A percentile compares a stretch with the other conserved stretches of the same genome.
Conservation (phyloP, 2,329 filamentous ascomycete species). For the Tolypocladium capitatum region DNA sequence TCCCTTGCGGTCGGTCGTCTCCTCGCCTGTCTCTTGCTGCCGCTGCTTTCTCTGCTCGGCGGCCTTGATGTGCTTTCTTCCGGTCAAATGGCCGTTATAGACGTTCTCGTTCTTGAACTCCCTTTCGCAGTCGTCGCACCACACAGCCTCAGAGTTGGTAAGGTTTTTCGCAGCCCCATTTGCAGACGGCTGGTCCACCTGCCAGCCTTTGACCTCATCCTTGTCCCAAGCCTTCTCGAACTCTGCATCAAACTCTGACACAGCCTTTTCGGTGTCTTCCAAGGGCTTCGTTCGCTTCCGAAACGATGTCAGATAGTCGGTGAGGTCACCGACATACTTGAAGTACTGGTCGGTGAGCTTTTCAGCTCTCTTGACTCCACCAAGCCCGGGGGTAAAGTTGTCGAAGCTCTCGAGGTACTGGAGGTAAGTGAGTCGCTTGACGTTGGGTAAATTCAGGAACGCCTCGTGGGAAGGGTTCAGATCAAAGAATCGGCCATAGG, state of each 20-base stretch:
- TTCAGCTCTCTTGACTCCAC: slow-evolving; percentile 63
- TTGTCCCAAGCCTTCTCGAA: slow-evolving; percentile 75
- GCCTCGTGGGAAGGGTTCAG: slow-evolving; percentile 72
- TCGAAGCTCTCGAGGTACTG: slow-evolving; percentile 92
- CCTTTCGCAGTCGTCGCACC: slow-evolving; percentile 86
- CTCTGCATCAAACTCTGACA: slow-evolving; percentile 64
- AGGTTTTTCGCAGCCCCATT: slow-evolving; percentile 12
- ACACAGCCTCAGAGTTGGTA: slow-evolving; percentile 51
- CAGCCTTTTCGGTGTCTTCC: slow-evolving; percentile 70
- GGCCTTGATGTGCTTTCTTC: slow-evolving; percentile 86
- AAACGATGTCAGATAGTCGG: slow-evolving; percentile 76
- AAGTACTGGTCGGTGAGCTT: slow-evolving; percentile 93
- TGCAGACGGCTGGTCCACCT: slow-evolving; percentile 34
- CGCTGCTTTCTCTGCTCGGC: slow-evolving; percentile 50
- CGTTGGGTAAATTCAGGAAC: slow-evolving; percentile 77
- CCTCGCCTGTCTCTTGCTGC: slow-evolving; percentile 23
- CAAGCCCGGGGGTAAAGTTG: slow-evolving; percentile 60
- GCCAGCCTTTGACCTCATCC: slow-evolving; percentile 70
- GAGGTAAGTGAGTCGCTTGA: slow-evolving; percentile 76
- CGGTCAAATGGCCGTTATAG: slow-evolving; percentile 75
- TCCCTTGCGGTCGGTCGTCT: slow-evolving; percentile 12
- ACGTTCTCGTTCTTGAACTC: slow-evolving; percentile 94
- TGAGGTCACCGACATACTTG: slow-evolving; percentile 68
- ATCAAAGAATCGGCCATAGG: slow-evolving; percentile 85
- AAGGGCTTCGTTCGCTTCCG: slow-evolving; percentile 74